A percentile compares a stretch with the other conserved stretches of the same genome.
These are phyloP conservation scores for Colletotrichum destructivum DNA, from an alignment of 2,329 filamentous ascomycete genomes.

Conservation along the genomic window DNA sequence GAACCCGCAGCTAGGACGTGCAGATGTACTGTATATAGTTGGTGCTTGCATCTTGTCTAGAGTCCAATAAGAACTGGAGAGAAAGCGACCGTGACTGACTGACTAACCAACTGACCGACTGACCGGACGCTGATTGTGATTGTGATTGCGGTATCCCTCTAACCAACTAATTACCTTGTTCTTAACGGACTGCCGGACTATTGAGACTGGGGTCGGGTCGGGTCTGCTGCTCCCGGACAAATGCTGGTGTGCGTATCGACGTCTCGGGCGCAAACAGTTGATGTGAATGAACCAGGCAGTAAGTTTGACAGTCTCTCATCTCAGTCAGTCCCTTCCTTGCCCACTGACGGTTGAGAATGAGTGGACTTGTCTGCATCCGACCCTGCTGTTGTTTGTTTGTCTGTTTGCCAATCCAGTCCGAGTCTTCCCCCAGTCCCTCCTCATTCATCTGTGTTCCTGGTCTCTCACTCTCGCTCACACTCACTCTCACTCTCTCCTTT, in stretches of 20 bases:
- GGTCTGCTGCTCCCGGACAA: constrained; percentile 19
- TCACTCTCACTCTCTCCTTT: neutral
- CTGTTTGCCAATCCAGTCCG: neutral
- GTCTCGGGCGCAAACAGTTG: constrained; percentile 8
- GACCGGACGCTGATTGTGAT: too few species aligned
- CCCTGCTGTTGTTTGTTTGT: neutral
- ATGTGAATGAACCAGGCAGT: neutral
- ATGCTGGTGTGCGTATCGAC: neutral
- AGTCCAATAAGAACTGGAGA: neutral
- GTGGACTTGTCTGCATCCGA: constrained; percentile 4
- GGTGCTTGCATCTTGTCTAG: neutral
- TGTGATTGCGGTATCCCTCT: too few species aligned
- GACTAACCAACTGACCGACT: too few species aligned
- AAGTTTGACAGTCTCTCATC: too few species aligned
- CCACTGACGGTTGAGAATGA: neutral
- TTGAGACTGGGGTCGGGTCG: too few species aligned
- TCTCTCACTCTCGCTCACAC: neutral
- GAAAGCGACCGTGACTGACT: constrained; percentile 7
- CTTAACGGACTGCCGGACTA: too few species aligned
- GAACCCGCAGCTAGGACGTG: neutral
- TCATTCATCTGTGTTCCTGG: neutral
- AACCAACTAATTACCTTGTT: too few species aligned
- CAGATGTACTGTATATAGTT: too few species aligned
- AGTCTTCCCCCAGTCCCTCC: neutral
- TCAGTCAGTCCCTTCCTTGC: neutral